These are phyloP conservation scores for Blastocystis sp. DNA, from an alignment of 352 stramenopile genomes.

Conservation along the genomic window DNA sequence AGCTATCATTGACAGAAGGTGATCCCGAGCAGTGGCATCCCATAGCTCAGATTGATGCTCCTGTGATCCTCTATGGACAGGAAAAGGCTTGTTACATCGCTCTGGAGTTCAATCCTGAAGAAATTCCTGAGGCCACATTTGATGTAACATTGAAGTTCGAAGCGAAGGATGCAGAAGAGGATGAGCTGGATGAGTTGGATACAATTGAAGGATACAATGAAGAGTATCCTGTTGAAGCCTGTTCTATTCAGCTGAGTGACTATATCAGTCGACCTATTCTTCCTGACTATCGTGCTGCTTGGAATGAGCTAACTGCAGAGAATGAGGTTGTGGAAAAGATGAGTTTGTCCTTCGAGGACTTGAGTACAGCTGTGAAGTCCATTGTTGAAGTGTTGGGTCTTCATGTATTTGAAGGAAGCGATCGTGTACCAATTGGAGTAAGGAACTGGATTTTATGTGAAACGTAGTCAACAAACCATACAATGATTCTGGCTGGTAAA, in stretches of 20 bases:
- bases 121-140: constrained; percentile 63
- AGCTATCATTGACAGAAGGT: constrained; percentile 86
- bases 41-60: background rate
- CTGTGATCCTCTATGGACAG: constrained; percentile 5
- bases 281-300: constrained; percentile 87
- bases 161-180: constrained; percentile 20
- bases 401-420: constrained; percentile 62
- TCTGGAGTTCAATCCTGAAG: constrained; percentile 65
- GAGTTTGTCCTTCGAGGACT: constrained; percentile 63
- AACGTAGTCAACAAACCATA: constrained; percentile 49
- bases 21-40: constrained; percentile 69
- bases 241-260: constrained; percentile 86
- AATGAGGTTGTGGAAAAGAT: constrained; percentile 91
- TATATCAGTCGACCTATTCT: constrained; percentile 92
- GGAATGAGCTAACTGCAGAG: constrained; percentile 83
- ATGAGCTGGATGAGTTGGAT: constrained; percentile 68
- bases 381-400: constrained; percentile 64
- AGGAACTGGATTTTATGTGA: background rate
- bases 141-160: constrained; percentile 29
- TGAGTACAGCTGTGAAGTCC: constrained; percentile 63
- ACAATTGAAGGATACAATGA: constrained; percentile 83
- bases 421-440: constrained; percentile 30
- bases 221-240: constrained; percentile 93
- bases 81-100: constrained; percentile 56
- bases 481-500: constrained; percentile 24